A percentile compares a stretch with the other conserved stretches of the same genome.
Conservation (phyloP, 164 flowering plant species). For the Stephania japonica region DNA sequence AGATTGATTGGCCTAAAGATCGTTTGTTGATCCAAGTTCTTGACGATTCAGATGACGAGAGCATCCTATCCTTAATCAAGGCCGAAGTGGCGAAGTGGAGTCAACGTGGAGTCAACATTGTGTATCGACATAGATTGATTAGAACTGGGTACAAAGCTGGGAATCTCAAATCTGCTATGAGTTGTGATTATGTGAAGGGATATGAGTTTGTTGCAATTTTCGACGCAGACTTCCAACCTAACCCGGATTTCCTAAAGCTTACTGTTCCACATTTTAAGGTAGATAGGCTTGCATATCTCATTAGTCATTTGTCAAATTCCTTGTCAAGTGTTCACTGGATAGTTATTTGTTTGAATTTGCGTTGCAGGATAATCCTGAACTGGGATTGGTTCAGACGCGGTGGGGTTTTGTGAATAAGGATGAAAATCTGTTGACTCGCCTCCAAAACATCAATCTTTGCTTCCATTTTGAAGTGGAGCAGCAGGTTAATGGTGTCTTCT, state of each 20-base stretch:
- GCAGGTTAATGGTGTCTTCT: conserved; percentile 74
- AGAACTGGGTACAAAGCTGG: conserved; percentile 78
- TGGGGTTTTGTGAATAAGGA: conserved; percentile 84
- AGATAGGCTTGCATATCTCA: conserved; percentile 2
- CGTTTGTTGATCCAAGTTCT: conserved; percentile 61
- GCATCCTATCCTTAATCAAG: conserved; percentile 52
- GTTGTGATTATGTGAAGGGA: conserved; percentile 52
- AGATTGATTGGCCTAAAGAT: conserved; percentile 73
- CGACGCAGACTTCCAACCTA: conserved; percentile 79
- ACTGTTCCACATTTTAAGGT: conserved; percentile 72
- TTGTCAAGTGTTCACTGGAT: not conserved
- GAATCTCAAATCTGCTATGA: conserved; percentile 71
- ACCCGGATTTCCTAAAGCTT: conserved; percentile 53
- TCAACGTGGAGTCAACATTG: conserved; percentile 53
- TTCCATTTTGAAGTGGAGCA: conserved; percentile 91
- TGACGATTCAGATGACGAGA: conserved; percentile 71
- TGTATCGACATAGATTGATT: conserved; percentile 64
- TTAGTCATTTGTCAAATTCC: not conserved
- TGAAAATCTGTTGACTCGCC: conserved; percentile 73
- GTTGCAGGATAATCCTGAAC: conserved; percentile 56
- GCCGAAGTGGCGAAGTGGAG: conserved; percentile 61
- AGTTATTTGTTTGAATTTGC: conserved; percentile 10
- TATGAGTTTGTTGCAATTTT: conserved; percentile 76
- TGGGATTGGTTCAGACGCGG: conserved; percentile 76
- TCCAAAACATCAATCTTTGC: conserved; percentile 68